Evolutionary conservation across 1,139 yeast genomes (phyloP).

Genomic region (Candida sanyaensis): DNA sequence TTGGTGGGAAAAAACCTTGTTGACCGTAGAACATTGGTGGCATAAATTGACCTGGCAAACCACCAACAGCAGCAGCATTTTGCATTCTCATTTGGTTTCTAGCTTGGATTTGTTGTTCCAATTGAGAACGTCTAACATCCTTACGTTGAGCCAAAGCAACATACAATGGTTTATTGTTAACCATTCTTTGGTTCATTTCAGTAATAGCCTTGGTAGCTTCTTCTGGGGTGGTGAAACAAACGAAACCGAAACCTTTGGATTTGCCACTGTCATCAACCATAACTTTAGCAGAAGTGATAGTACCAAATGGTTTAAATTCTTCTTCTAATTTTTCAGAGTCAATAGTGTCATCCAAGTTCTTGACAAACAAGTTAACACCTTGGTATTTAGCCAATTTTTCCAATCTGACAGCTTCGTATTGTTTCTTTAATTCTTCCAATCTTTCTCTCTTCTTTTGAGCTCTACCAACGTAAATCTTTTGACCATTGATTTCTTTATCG

Average conservation of each 20-base stretch:
- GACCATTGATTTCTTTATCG: slow-evolving; percentile 83
- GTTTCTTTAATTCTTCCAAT: slow-evolving; percentile 92
- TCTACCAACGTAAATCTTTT: slow-evolving; percentile 92
- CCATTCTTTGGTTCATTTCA: slow-evolving; percentile 98
- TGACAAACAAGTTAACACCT: slow-evolving; percentile 95
- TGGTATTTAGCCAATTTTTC: slow-evolving; percentile 95
- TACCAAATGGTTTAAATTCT: slow-evolving; percentile 92
- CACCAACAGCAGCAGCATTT: slow-evolving; percentile 86
- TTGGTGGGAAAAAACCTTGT: slow-evolving; percentile 82
- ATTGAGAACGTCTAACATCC: slow-evolving; percentile 96
- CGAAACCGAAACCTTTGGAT: slow-evolving; percentile 98
- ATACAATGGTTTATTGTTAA: slow-evolving; percentile 93
- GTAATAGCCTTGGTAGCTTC: slow-evolving; percentile 99
- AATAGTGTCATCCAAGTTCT: slow-evolving; percentile 92
- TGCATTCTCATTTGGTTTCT: slow-evolving; percentile 98
- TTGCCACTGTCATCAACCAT: slow-evolving; percentile 95
- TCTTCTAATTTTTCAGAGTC: slow-evolving; percentile 91
- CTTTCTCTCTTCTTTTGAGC: slow-evolving; percentile 99
- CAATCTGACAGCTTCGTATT: slow-evolving; percentile 89
- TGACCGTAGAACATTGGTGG: slow-evolving; percentile 94
- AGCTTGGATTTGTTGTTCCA: slow-evolving; percentile 97
- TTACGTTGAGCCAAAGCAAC: slow-evolving; percentile 99
- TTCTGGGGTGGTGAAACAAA: slow-evolving; percentile 96
- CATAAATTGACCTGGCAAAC: slow-evolving; percentile 93
- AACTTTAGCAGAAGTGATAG: slow-evolving; percentile 94